Evolutionary conservation across 2,329 filamentous ascomycete species (phyloP).

Genomic region (Colletotrichum filicis): DNA sequence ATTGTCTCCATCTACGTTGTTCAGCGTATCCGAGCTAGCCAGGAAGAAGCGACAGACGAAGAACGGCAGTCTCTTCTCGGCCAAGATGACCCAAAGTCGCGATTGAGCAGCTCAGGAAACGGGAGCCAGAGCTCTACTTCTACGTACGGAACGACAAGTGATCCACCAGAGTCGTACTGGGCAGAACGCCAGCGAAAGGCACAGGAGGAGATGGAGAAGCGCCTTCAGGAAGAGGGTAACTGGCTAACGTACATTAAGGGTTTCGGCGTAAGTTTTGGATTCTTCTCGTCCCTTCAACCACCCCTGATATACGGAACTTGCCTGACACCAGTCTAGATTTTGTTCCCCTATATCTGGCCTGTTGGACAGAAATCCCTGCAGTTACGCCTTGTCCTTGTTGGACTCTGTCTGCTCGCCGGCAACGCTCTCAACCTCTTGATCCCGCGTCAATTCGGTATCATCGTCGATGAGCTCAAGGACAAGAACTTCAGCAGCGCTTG

Average conservation of each 20-base stretch:
- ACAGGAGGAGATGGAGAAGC: conserved; percentile 71
- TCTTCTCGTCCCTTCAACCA: conserved; percentile 7
- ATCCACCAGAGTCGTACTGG: conserved; percentile 63
- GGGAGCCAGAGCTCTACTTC: conserved; percentile 39
- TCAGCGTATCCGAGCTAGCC: conserved; percentile 30
- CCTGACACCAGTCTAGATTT: conserved; percentile 59
- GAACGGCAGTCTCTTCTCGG: conserved; percentile 68
- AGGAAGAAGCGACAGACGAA: conserved; percentile 55
- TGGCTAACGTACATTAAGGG: conserved; percentile 82
- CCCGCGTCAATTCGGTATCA: conserved; percentile 83
- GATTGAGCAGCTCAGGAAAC: conserved; percentile 38
- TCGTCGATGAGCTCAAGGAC: conserved; percentile 73
- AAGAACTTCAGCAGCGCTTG: conserved; percentile 50
- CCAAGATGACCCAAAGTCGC: conserved; percentile 40
- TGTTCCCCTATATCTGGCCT: conserved; percentile 85
- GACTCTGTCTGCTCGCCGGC: conserved; percentile 73
- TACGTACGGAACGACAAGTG: conserved; percentile 56
- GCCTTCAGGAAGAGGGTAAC: conserved; percentile 78
- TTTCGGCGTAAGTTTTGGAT: conserved; percentile 63
- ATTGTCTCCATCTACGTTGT: conserved; percentile 29
- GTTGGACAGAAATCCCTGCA: conserved; percentile 74
- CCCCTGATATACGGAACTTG: neutral
- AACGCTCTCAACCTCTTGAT: conserved; percentile 81
- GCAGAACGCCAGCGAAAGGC: conserved; percentile 63
- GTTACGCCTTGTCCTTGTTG: conserved; percentile 73